Evolutionary conservation across 2,329 filamentous ascomycete species (phyloP).

Genomic region (Rhynchosporium agropyri): DNA sequence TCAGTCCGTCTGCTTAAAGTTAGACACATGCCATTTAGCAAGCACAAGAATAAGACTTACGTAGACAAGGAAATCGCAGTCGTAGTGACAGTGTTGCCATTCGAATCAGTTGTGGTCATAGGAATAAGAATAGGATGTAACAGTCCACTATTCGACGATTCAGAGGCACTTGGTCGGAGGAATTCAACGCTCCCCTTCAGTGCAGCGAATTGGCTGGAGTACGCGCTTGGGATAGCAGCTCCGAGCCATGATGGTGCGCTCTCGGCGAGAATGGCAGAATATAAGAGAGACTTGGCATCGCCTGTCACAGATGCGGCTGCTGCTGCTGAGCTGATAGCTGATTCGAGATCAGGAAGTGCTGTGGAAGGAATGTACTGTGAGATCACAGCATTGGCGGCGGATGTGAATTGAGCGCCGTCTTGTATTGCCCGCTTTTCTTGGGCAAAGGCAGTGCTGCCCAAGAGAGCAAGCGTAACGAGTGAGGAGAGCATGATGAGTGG

Average conservation of each 20-base stretch:
- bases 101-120: conserved; percentile 14
- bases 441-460: conserved; percentile 20
- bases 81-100: conserved; percentile 28
- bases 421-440: conserved; percentile 26
- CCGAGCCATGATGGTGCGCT: conserved; percentile 39
- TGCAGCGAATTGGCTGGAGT: conserved; percentile 35
- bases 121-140: conserved; percentile 28
- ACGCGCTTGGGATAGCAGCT: conserved; percentile 38
- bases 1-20: conserved; percentile 9
- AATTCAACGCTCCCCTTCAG: conserved; percentile 36
- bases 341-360: conserved; percentile 33
- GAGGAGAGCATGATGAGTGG: conserved; percentile 16
- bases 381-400: conserved; percentile 38
- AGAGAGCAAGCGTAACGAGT: conserved; percentile 24
- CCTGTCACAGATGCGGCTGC: conserved; percentile 38
- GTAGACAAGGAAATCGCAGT: conserved; percentile 20
- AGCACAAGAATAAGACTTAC: neutral
- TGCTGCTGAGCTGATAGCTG: conserved; percentile 39
- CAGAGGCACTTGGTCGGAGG: conserved; percentile 24
- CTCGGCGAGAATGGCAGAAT: conserved; percentile 34
- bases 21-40: neutral
- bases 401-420: conserved; percentile 32
- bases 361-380: conserved; percentile 41
- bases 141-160: conserved; percentile 19
- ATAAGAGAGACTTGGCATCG: conserved; percentile 38